phyloP scores from a whole-genome alignment of 1,284 basidiomycete species.

The Porogramme epimiltina region DNA sequence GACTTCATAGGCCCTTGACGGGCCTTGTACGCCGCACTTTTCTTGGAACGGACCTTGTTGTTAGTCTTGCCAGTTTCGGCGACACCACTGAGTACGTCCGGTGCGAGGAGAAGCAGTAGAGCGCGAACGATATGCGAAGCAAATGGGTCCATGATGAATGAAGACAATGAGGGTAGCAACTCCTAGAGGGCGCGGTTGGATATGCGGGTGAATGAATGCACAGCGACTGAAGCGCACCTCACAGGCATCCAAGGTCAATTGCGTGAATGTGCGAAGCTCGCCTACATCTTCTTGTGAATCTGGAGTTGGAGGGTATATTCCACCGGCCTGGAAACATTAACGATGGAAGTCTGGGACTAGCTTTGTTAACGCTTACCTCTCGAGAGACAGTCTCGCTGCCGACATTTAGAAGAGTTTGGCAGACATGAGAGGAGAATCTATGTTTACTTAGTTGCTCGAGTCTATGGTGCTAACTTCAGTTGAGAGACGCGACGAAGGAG shows the following conservation, averaged over 20 bases:
- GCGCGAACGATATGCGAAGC: slow-evolving; percentile 87
- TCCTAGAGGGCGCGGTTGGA: slow-evolving; percentile 49
- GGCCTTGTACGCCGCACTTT: slow-evolving; percentile 75
- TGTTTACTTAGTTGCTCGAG: slow-evolving; percentile 74
- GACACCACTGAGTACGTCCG: slow-evolving; percentile 39
- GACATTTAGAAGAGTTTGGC: slow-evolving; percentile 82
- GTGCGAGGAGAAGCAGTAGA: slow-evolving; percentile 74
- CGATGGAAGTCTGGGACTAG: not conserved
- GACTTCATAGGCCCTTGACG: slow-evolving; percentile 76
- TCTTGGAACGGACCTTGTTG: slow-evolving; percentile 66
- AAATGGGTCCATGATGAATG: slow-evolving; percentile 79
- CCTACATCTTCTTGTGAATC: slow-evolving; percentile 53
- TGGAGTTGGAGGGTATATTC: slow-evolving; percentile 57
- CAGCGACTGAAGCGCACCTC: slow-evolving; percentile 45
- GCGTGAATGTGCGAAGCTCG: slow-evolving; percentile 73
- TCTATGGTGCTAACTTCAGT: slow-evolving; percentile 38
- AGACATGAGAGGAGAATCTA: slow-evolving; percentile 91
- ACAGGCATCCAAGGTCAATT: slow-evolving; percentile 64
- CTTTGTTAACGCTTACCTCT: slow-evolving; percentile 58
- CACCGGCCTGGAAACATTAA: slow-evolving; percentile 49
- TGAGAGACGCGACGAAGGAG: slow-evolving; percentile 17
- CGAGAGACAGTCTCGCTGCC: slow-evolving; percentile 76
- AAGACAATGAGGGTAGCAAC: slow-evolving; percentile 61
- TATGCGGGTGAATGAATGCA: not conserved
- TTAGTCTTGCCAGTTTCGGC: slow-evolving; percentile 35